phyloP scores from a whole-genome alignment of 169 alveolate genomes.

The Perkinsus olseni region DNA sequence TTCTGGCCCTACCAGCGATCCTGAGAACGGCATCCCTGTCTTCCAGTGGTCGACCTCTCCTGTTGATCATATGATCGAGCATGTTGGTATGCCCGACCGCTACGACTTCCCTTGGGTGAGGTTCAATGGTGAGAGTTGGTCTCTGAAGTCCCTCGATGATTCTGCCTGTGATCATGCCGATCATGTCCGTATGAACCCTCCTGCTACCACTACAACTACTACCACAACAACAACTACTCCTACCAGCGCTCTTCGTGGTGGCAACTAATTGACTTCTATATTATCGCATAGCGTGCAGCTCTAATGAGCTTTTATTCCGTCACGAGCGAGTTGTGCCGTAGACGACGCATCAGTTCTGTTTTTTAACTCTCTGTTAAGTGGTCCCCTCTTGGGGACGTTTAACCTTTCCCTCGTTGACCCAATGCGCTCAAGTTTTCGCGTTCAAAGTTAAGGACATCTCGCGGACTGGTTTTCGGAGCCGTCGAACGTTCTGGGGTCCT shows the following conservation, averaged over 20 bases:
- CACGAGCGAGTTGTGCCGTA: neutral
- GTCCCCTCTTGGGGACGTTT: neutral
- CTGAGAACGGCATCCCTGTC: neutral
- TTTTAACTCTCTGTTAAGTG: neutral
- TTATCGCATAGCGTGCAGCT: neutral
- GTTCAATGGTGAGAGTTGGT: slow-evolving; percentile 1
- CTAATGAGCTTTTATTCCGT: neutral
- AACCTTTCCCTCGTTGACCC: neutral
- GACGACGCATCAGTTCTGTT: neutral
- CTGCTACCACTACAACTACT: neutral
- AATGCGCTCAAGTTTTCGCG: too few relatives aligned
- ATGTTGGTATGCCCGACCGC: neutral
- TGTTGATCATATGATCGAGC: neutral
- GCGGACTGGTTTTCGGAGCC: too few relatives aligned
- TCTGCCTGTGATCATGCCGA: neutral
- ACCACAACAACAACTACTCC: neutral
- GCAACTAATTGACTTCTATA: neutral
- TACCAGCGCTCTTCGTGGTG: neutral
- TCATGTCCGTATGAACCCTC: neutral
- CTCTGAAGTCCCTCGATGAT: neutral
- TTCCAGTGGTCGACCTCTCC: neutral
- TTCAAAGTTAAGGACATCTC: too few relatives aligned
- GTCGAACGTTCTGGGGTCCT: too few relatives aligned
- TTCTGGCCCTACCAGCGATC: neutral
- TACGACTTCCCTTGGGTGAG: slow-evolving; percentile 1